Base-by-base conservation (phyloP, 2,329 filamentous ascomycete species). In the Aspergillus neoniger region DNA sequence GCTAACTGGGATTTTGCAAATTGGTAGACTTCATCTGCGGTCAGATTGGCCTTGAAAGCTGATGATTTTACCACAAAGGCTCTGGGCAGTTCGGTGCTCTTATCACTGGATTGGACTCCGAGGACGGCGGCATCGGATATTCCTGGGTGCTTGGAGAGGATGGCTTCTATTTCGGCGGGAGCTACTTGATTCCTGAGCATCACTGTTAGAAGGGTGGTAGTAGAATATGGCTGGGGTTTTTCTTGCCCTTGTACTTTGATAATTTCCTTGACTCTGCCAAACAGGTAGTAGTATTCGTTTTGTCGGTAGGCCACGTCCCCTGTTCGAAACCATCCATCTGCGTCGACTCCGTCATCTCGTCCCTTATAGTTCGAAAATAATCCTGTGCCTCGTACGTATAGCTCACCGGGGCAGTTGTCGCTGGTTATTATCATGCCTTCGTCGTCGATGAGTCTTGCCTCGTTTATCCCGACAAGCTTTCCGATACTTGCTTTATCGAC, bases 401-500 rank as follows among this genome's bases (percentile, higher is more conserved):
- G 17, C 53, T 55, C 53, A 1, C 53, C 53, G n/a, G 53, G 23
- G 2, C 15, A n/a, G 6, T 32, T 41, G 12, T 55, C 53, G 17
- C 6, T 39, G 12, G 12, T 4, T 15, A 55, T 44, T 2, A 55
- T n/a, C 2, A 3, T n/a, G 3, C 17, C n/a, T 10, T 23, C n/a
- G 61, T 7, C 72, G 49, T 66, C 65, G 6, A 72, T 32, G 21
- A 77, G 53, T 51, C 69, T 73, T 39, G 71, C 57, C 36, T 65
- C 63, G 44, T 65, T 61, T 14, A 25, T 30, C 10, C 76, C 76
- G 2, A 38, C 38, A 17, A 76, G 69, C 15, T 81, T 53, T 15
- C 79, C 67, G 2, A 73, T 67, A 12, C 81, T 81, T 2, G 82
- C 74, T 41, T 79, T 80, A 17, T 75, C 79, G 5, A 73, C 74